Base-by-base conservation (phyloP, 1,139 yeast species). In the Kluyveromyces marxianus region DNA sequence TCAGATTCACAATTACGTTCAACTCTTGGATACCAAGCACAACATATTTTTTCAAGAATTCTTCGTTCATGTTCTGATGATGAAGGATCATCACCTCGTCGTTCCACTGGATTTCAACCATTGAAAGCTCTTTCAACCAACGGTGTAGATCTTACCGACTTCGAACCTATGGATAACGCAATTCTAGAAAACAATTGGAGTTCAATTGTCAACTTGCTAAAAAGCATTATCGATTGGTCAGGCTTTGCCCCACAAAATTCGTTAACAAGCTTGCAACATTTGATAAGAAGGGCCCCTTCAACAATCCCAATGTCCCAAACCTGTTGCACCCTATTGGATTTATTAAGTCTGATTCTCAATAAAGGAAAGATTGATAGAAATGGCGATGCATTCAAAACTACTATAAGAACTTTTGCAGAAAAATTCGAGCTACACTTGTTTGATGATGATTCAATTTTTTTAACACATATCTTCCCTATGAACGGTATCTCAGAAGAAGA, bases 91-190 rank as follows among this genome's bases (percentile, higher is more conserved):
- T 33, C 27, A 30, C 42, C 26, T 35, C 39, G 46, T 42, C 25
- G 25, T 35, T n/a, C 30, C 42, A 6, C 32, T 37, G 44, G 44
- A 21, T 24, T 40, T 10, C 54, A 51, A 34, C 48, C 53, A 0
- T 44, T 54, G 26, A 55, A 48, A 41, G 56, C 54, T 3, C 48
- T 55, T 33, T 52, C 54, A 4, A 48, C 58, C 3, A 51, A 44
- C 3, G 58, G 57, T 14, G 45, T 53, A 4, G 44, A 43, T 7
- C 27, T 44, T 5, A 40, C 37, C 1, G 55, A 55, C 7, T 54
- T 55, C 25, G 43, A 45, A 10, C 39, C 53, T 1, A 39, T 52
- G 21, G 44, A 49, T 3, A 3, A 41, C 7, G 30, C 35, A 4
- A 10, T 47, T 10, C 27, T 50, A 24, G 41, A 43, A 6, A 24